A percentile compares a stretch with the other conserved stretches of the same genome.
phyloP scores from a whole-genome alignment of 345 rosid species.

The Arabidopsis thaliana region TAIR10.1 NC_003070.9:4620501-4621000 shows the following conservation, averaged over 20 bases:
- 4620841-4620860: slow-evolving; percentile 38
- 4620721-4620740: slow-evolving; percentile 64
- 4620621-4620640: slow-evolving; percentile 9
- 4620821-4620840: slow-evolving; percentile 67
- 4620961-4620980: slow-evolving; percentile 58
- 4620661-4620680: slow-evolving; percentile 44
- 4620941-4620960: slow-evolving; percentile 59
- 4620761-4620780: slow-evolving; percentile 56
- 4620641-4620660: slow-evolving; percentile 51
- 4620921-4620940: slow-evolving; percentile 36
- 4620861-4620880: slow-evolving; percentile 50
- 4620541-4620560: slow-evolving; percentile 49
- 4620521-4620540: slow-evolving; percentile 63
- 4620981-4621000: slow-evolving; percentile 57
- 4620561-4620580: slow-evolving; percentile 47
- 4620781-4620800: slow-evolving; percentile 47
- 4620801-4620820: slow-evolving; percentile 68
- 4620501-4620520: slow-evolving; percentile 57
- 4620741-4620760: slow-evolving; percentile 62
- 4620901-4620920: slow-evolving; percentile 46
- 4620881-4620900: slow-evolving; percentile 63
- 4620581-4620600: slow-evolving; percentile 52
- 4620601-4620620: slow-evolving; percentile 25
- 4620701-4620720: slow-evolving; percentile 37
- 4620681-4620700: slow-evolving; percentile 33